These are phyloP conservation scores for Trifolium dubium DNA, from an alignment of 306 rosid genomes.

Conservation along the genomic window DNA sequence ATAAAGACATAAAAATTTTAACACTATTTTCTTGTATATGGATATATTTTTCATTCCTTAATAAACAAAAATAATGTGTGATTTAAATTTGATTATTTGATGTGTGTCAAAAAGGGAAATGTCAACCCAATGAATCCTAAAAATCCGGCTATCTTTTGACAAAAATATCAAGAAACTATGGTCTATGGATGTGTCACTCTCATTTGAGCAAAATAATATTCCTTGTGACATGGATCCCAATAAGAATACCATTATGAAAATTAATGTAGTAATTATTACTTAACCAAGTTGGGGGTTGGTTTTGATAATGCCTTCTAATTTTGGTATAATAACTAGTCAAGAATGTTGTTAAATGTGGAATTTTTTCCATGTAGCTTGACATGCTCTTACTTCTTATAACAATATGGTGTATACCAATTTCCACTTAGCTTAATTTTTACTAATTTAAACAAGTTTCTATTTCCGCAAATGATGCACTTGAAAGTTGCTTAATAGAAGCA, in stretches of 20 bases:
- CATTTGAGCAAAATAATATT: constrained; percentile 48
- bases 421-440: constrained; percentile 28
- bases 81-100: constrained; percentile 14
- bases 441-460: constrained; percentile 29
- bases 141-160: constrained; percentile 81
- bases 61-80: constrained; percentile 3
- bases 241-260: constrained; percentile 39
- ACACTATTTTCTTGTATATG: constrained; percentile 14
- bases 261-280: constrained; percentile 37
- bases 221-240: constrained; percentile 55
- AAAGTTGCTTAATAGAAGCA: constrained; percentile 25
- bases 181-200: constrained; percentile 57
- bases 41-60: constrained; percentile 31
- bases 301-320: constrained; percentile 26
- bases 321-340: constrained; percentile 31
- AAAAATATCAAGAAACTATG: constrained; percentile 53
- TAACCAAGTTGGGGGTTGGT: constrained; percentile 39
- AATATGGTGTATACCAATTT: neutral
- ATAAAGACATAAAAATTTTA: constrained; percentile 38
- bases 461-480: constrained; percentile 42
- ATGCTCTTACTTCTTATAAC: constrained; percentile 17
- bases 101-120: constrained; percentile 50
- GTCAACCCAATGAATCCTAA: constrained; percentile 65
- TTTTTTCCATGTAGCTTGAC: constrained; percentile 16
- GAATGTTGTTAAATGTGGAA: neutral